Percentiles rank a stretch among this genome's conserved stretches.
These are phyloP conservation scores for Jacaranda mimosifolia DNA, from an alignment of 257 asterid species.

Conservation along the genomic window DNA sequence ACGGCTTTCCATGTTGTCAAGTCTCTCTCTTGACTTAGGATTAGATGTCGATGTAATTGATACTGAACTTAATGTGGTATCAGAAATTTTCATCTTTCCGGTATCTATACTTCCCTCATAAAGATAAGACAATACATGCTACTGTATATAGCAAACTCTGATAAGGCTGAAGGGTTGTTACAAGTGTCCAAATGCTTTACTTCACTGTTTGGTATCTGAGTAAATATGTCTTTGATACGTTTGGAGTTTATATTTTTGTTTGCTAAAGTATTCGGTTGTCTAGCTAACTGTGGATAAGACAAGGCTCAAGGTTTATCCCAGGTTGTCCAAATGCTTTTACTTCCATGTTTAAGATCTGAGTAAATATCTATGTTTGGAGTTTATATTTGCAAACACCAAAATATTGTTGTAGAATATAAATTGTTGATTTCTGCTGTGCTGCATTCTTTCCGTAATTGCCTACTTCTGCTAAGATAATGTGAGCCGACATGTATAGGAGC, in stretches of 20 bases:
- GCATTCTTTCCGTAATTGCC: not conserved
- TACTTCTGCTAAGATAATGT: not conserved
- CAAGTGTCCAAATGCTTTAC: not conserved
- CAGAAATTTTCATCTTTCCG: not conserved
- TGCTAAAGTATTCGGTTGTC: too few relatives aligned
- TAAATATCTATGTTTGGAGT: not conserved
- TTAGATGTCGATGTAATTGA: not conserved
- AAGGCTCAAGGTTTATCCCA: too few relatives aligned
- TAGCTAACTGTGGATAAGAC: too few relatives aligned
- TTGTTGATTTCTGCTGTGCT: constrained; percentile 7
- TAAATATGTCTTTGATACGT: not conserved
- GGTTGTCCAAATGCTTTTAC: not conserved
- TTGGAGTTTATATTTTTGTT: not conserved
- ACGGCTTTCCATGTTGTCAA: not conserved
- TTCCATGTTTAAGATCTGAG: not conserved
- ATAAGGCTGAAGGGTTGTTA: constrained; percentile 10
- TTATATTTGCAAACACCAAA: not conserved
- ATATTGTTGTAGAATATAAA: not conserved
- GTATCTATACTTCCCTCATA: not conserved
- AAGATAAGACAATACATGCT: not conserved
- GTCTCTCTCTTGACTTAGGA: not conserved
- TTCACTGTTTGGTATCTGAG: not conserved
- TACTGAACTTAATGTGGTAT: not conserved
- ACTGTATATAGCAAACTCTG: not conserved
- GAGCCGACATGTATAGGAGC: not conserved